Evolutionary conservation across 2,329 filamentous ascomycete genomes (phyloP).

Genomic region (Fusarium abutilonis): DNA sequence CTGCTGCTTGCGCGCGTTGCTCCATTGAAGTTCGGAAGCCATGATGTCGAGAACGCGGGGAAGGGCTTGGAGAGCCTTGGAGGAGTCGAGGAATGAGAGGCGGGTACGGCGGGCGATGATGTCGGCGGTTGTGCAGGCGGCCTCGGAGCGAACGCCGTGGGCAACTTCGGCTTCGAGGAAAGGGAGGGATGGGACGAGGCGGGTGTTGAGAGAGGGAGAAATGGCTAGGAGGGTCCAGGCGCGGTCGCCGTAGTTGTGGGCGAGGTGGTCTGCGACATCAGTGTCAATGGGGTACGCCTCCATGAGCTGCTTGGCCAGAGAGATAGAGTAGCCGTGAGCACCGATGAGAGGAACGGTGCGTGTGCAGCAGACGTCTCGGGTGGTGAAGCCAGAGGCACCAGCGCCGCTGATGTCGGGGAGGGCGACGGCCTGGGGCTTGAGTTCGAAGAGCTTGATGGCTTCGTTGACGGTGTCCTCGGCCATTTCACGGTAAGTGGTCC

Average conservation of each 20-base stretch:
- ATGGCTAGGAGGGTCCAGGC: conserved; percentile 76
- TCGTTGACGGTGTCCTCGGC: conserved; percentile 86
- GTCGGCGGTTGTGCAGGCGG: conserved; percentile 77
- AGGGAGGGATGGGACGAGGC: conserved; percentile 72
- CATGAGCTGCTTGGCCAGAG: conserved; percentile 49
- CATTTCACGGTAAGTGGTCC: conserved; percentile 92
- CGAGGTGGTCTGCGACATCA: conserved; percentile 56
- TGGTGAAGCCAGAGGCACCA: conserved; percentile 55
- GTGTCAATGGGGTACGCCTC: conserved; percentile 52
- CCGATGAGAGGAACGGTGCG: conserved; percentile 78
- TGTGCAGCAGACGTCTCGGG: conserved; percentile 79
- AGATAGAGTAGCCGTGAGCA: conserved; percentile 72
- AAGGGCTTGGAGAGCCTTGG: conserved; percentile 74
- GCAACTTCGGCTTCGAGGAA: conserved; percentile 79
- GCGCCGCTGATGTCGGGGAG: conserved; percentile 75
- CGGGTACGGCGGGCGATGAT: conserved; percentile 76
- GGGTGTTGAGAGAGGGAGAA: conserved; percentile 62
- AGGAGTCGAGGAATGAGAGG: conserved; percentile 79
- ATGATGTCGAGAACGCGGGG: conserved; percentile 78
- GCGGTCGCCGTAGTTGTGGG: conserved; percentile 60
- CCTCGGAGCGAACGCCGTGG: conserved; percentile 76
- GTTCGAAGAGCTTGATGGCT: conserved; percentile 72
- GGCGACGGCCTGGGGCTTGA: conserved; percentile 62
- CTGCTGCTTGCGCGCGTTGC: conserved; percentile 63
- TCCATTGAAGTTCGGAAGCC: conserved; percentile 75